Evolutionary conservation across 2,329 filamentous ascomycete genomes (phyloP).

Genomic region (Aureobasidium sp.): DNA sequence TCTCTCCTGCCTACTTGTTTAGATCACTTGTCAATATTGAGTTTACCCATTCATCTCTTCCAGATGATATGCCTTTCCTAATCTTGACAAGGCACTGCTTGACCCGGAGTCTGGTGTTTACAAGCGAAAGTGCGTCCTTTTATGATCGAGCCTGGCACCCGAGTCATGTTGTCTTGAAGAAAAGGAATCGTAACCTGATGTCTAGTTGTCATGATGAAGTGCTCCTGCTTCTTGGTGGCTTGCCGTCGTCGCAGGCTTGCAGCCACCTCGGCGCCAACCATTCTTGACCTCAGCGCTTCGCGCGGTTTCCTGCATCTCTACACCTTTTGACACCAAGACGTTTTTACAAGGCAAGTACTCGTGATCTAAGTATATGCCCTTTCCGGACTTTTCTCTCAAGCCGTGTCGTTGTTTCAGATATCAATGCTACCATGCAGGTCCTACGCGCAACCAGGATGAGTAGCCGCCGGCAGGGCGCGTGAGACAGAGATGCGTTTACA

Average conservation of each 20-base stretch:
- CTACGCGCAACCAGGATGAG: background rate
- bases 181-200: too few species aligned
- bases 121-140: background rate
- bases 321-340: too few species aligned
- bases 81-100: background rate
- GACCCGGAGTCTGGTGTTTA: background rate
- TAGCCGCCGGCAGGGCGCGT: constrained; percentile 9
- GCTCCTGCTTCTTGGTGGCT: background rate
- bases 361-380: background rate
- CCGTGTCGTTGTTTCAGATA: background rate
- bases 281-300: background rate
- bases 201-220: background rate
- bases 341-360: background rate
- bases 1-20: background rate
- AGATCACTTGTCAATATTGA: background rate
- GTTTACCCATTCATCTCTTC: background rate
- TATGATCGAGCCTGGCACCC: background rate
- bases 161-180: background rate
- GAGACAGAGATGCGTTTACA: background rate
- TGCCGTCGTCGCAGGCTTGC: background rate
- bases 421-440: background rate
- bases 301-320: background rate
- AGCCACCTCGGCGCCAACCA: background rate
- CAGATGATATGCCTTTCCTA: background rate
- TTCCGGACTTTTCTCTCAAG: background rate